Evolutionary conservation across 1,139 yeast species (phyloP).

Genomic region (Candida pseudoviswanathii): DNA sequence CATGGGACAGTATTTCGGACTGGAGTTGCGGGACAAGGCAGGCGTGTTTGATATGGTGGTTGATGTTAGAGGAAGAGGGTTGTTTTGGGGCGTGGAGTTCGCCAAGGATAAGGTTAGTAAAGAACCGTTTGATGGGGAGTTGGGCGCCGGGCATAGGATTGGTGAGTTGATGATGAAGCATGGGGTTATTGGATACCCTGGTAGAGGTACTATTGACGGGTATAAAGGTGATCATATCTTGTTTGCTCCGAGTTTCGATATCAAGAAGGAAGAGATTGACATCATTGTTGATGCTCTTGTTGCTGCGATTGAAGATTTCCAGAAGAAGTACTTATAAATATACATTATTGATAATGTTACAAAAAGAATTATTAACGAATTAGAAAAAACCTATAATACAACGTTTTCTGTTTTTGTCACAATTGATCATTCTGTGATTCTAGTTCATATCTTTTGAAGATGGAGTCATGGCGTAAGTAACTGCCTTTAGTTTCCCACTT

Average conservation of each 20-base stretch:
- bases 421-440: conserved; percentile 29
- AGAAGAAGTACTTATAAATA: background rate
- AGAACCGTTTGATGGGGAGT: conserved; percentile 41
- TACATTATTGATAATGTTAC: background rate
- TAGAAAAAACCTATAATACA: background rate
- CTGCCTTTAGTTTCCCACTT: conserved; percentile 47
- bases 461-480: conserved; percentile 30
- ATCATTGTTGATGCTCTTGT: conserved; percentile 11
- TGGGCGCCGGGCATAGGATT: conserved; percentile 35
- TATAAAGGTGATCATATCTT: conserved; percentile 49
- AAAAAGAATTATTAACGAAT: background rate
- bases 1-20: conserved; percentile 17
- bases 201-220: conserved; percentile 37
- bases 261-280: conserved; percentile 49
- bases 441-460: conserved; percentile 31
- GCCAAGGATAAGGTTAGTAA: conserved; percentile 53
- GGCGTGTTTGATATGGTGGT: conserved; percentile 44
- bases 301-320: background rate
- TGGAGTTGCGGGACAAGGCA: conserved; percentile 24
- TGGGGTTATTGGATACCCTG: conserved; percentile 48
- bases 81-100: conserved; percentile 61
- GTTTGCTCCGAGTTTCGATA: conserved; percentile 52
- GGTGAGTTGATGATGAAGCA: conserved; percentile 38
- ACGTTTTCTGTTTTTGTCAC: conserved; percentile 15
- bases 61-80: conserved; percentile 63